A percentile compares a stretch with the other conserved stretches of the same genome.
phyloP scores from a whole-genome alignment of 495 filamentous ascomycete species.

The Elaphomyces granulatus region DNA sequence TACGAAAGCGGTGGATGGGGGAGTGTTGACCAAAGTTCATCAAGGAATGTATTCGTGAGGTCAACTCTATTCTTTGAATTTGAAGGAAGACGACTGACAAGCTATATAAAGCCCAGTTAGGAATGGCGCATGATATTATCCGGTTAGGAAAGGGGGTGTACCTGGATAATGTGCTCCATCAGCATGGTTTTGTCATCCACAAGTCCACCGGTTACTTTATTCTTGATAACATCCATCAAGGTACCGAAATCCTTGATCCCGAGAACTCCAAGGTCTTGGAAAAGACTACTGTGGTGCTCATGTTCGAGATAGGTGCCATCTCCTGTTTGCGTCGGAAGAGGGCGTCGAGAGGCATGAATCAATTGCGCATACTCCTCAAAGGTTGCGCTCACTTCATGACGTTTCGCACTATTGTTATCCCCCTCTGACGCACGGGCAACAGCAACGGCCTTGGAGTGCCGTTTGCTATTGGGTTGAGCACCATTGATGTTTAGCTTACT shows the following conservation, averaged over 20 bases:
- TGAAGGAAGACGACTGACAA: constrained; percentile 50
- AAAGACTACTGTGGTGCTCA: constrained; percentile 39
- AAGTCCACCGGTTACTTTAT: constrained; percentile 40
- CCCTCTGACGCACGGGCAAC: constrained; percentile 14
- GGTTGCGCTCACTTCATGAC: constrained; percentile 28
- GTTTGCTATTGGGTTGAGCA: constrained; percentile 20
- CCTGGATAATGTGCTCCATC: constrained; percentile 66
- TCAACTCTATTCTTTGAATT: constrained; percentile 46
- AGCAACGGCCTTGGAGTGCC: constrained; percentile 21
- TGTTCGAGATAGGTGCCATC: constrained; percentile 40
- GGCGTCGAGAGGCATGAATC: constrained; percentile 47
- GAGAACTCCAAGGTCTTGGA: constrained; percentile 48
- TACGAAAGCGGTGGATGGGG: constrained; percentile 39
- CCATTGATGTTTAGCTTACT: constrained; percentile 24
- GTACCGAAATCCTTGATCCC: constrained; percentile 44
- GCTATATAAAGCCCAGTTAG: too few species aligned
- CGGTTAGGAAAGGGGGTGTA: constrained; percentile 6
- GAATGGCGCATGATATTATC: background rate
- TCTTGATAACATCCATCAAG: constrained; percentile 37
- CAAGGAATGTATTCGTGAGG: constrained; percentile 55
- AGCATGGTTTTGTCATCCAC: constrained; percentile 64
- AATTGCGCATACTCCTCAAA: constrained; percentile 51
- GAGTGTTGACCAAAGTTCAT: constrained; percentile 51
- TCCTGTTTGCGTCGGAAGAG: constrained; percentile 51
- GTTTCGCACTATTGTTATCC: constrained; percentile 22